Base-by-base conservation (phyloP, 192 early-diverging fungal species). In the Linnemannia hyalina region DNA sequence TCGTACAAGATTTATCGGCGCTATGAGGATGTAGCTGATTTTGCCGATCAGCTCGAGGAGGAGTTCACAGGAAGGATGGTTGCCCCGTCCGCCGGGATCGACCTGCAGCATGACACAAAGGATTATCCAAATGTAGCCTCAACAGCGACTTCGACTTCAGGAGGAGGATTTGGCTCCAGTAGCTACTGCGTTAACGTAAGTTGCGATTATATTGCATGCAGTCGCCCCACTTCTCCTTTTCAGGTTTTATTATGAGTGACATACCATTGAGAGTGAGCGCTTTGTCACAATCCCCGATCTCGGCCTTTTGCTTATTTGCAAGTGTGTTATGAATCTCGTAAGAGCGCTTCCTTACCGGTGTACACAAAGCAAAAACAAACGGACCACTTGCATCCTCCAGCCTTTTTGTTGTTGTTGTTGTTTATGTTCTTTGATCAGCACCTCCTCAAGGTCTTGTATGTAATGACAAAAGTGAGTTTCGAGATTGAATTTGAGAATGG, bases 11-110 rank as follows among this genome's bases (percentile, higher is more conserved):
- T 86, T 52, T 86, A 81, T 35, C 75, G 84, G 55, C 54, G 80
- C 5, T 86, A 78, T 68, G 84, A 86, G 75, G 84, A 86, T 78
- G 72, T 86, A 2, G 79, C 71, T 11, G 84, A 86, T 68, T 86
- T 86, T 70, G 84, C 84, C 40, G 84, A 86, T 78, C 84, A 86
- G 35, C 72, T 86, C 13, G 80, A 81, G 60, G 84, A 86, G 35
- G 84, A 86, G 65, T 80, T 85, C 18, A 46, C 78, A n/a, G 70
- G 18, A 42, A 54, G 68, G 70, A 18, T 75, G 47, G 73, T 63
- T 65, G 60, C 10, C 29, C 13, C 60, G 3, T 35, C 60, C 11
- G 23, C 60, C 7, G 9, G 3, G 60, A 65, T 65, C 29, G 8
- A 29, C 60, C 26, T 65, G 60, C 60, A 65, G 60, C n/a, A 32